Evolutionary conservation across 495 filamentous ascomycete species (phyloP), one percentile per base, ranked within the genome.

Genomic region (Penicillium malachiteum): DNA sequence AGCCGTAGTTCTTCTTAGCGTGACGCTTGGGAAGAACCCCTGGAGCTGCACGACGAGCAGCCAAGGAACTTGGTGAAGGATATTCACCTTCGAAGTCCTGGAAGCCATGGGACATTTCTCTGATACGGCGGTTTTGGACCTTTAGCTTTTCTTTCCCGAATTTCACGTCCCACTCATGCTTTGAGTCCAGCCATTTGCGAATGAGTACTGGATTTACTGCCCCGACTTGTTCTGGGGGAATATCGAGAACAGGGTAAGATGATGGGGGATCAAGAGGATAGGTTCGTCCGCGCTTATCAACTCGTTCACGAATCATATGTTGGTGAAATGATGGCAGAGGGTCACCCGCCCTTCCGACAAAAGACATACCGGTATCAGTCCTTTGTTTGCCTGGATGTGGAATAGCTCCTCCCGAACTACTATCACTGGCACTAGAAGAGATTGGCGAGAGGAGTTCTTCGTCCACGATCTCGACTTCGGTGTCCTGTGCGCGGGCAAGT

Each of bases 241-340:
- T 73, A 16, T 76, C 72, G 38, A 91, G 81, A 3, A 80, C 87
- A 1, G 71, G 62, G n/a, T 92, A 79, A 3, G 86, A 78, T 4
- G 76, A 71, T 9, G 79, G 73, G 0, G 85, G 81, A 1, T 83
- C 79, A 1, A 97, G 77, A 6, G 81, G 78, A 54, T 82, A 86
- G 33, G 92, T 81, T 21, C 78, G 71, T 10, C 93, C 93, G 64
- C 90, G 82, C 12, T 87, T 82, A 57, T 89, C 85, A 33, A 97
- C 85, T 18, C 87, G 77, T 65, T 97, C 90, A 5, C 93, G 88
- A 52, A 97, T 91, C 90, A 96, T 96, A 68, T 95, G 86, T 45
- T 87, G 71, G 47, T 84, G 79, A 72, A 91, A 97, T 0, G 81
- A 69, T 5, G 91, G 91, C 1, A 96, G 73, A 11, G 88, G 81